A percentile compares a stretch with the other conserved stretches of the same genome.
These are phyloP conservation scores for Bryum argenteum DNA, from an alignment of 225 moss, liverwort and hornwort species.

Conservation along the genomic window DNA sequence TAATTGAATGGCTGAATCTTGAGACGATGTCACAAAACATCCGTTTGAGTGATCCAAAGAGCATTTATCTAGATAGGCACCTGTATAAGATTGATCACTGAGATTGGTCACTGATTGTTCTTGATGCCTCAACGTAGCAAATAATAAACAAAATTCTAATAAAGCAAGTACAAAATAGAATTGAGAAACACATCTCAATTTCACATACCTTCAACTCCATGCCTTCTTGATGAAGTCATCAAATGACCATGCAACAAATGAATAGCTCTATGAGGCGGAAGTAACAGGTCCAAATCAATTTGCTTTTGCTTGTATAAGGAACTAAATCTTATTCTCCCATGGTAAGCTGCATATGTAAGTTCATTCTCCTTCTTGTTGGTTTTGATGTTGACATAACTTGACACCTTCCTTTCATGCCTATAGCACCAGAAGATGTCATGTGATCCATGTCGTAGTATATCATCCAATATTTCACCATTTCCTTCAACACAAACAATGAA, in stretches of 20 bases:
- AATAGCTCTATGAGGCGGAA: not conserved
- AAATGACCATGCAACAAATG: not conserved
- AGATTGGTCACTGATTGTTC: no score
- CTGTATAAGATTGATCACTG: no score
- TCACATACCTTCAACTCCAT: not conserved
- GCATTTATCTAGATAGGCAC: not conserved
- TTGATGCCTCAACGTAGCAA: no score
- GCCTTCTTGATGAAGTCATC: not conserved
- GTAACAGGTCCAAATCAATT: not conserved
- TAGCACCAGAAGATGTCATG: conserved; percentile 7
- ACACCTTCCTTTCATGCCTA: not conserved
- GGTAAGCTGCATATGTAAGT: not conserved
- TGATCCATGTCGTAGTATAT: not conserved
- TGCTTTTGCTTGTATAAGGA: conserved; percentile 7
- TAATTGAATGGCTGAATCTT: not conserved
- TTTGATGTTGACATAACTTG: conserved; percentile 1
- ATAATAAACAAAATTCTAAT: no score
- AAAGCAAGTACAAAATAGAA: no score
- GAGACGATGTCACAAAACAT: not conserved
- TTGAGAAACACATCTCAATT: no score
- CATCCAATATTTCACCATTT: not conserved
- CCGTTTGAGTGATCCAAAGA: not conserved
- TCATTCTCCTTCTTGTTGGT: not conserved
- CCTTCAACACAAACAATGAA: not conserved
- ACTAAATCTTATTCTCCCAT: not conserved